Base-by-base conservation (phyloP, 257 asterid genomes). In the Pogostemon cablin region DNA sequence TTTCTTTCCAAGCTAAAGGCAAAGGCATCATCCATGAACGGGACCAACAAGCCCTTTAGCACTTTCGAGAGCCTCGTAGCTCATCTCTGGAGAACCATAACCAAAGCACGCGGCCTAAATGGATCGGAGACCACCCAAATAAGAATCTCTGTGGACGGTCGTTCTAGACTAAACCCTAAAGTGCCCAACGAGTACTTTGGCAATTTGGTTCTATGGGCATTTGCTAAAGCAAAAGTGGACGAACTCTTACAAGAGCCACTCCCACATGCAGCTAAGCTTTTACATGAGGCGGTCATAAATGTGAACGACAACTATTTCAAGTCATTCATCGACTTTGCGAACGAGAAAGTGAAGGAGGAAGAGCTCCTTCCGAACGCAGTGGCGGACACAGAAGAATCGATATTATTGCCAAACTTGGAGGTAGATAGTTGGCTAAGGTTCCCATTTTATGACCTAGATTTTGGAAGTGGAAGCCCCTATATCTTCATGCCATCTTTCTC, bases 361-460 rank as follows among this genome's bases (percentile, higher is more conserved):
- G 83, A 78, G 20, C 92, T 92, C 1, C 74, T 84, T 7, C 87
- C 96, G 0, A 82, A 69, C 54, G 78, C 85, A 12, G 74, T 80
- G 11, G 87, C 90, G 0, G 96, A 92, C 61, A 85, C 83, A 20
- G 37, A 79, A 38, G 87, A 85, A 73, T 65, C 79, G 1, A 80
- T 88, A 2, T 77, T 90, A 67, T 87, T 92, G 81, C 96, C 98
- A 9, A 85, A 91, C 72, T 70, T 91, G 78, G 95, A 91, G 57
- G 96, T 89, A 32, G 86, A 81, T 62, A 91, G 98, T 53, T 91
- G 96, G 98, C 74, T 91, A 42, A 84, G 96, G 88, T 87, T 91
- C 54, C 96, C 95, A 67, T 89, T 92, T 65, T 83, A 81, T 68
- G 95, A 90, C 66, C 79, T 92, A 3, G 98, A 92, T 80, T 85